Evolutionary conservation across 164 flowering plant species (phyloP).

Genomic region (Sextonia rubra): DNA sequence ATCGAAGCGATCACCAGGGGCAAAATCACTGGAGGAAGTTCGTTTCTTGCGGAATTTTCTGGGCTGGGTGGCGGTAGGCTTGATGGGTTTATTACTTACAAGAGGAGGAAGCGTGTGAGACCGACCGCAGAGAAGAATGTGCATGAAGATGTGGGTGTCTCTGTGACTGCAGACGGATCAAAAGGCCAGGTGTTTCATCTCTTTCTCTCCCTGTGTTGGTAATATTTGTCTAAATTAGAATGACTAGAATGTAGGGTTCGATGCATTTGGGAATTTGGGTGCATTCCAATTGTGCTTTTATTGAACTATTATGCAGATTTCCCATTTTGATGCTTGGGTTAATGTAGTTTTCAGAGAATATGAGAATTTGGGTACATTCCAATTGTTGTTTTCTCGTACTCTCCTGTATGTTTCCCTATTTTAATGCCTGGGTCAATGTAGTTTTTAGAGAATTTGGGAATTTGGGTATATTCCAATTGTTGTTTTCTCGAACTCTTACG

Average conservation of each 20-base stretch:
- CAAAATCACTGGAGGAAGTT: no score
- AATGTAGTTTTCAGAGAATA: neutral
- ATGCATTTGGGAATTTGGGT: no score
- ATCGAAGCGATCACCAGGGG: no score
- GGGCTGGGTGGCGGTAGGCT: neutral
- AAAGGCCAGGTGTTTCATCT: neutral
- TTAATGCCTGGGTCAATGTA: no score
- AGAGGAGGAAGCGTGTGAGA: constrained; percentile 4
- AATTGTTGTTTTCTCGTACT: no score
- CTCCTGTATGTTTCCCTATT: no score
- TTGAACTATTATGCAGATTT: no score
- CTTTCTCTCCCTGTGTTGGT: neutral
- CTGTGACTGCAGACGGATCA: neutral
- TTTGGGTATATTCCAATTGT: neutral
- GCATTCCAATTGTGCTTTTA: no score
- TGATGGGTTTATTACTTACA: constrained; percentile 4
- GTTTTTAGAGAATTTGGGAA: neutral
- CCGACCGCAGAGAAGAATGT: neutral
- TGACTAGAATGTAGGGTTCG: no score
- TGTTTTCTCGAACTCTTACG: neutral
- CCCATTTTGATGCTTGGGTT: no score
- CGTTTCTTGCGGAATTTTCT: neutral
- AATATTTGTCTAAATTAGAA: no score
- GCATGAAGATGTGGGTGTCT: neutral
- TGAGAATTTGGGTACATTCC: no score